Evolutionary conservation across 2,329 filamentous ascomycete genomes (phyloP).

Genomic region (Aspergillus calidoustus): DNA sequence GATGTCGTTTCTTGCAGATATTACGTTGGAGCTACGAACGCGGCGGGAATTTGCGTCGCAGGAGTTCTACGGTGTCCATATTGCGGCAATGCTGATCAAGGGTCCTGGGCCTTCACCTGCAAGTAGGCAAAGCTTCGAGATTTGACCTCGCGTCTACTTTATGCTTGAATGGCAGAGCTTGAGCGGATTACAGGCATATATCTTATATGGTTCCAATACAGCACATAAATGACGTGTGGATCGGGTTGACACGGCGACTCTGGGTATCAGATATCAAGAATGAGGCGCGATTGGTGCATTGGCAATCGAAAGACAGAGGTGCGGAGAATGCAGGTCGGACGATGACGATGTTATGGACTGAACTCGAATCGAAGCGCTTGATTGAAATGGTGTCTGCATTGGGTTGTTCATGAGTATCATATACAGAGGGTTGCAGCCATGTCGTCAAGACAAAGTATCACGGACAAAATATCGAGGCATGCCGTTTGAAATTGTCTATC

Average conservation of each 20-base stretch:
- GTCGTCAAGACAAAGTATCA: conserved; percentile 32
- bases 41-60: too few relatives aligned
- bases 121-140: too few relatives aligned
- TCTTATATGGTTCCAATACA: background rate
- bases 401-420: conserved; percentile 41
- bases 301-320: background rate
- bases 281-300: background rate
- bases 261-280: background rate
- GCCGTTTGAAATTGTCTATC: conserved; percentile 31
- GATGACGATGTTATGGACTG: background rate
- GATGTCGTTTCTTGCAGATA: too few relatives aligned
- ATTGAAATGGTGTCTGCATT: conserved; percentile 40
- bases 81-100: too few relatives aligned
- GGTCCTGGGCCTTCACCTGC: too few relatives aligned
- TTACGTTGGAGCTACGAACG: too few relatives aligned
- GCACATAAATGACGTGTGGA: background rate
- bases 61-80: too few relatives aligned
- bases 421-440: conserved; percentile 38
- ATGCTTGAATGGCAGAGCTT: background rate
- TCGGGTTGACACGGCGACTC: too few relatives aligned
- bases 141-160: background rate
- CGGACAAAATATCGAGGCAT: conserved; percentile 24
- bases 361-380: background rate
- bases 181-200: background rate
- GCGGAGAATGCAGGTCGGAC: background rate